Evolutionary conservation across 2,329 filamentous ascomycete genomes (phyloP), one percentile per base, ranked within the genome.

Genomic region (Exserohilum turcica): DNA sequence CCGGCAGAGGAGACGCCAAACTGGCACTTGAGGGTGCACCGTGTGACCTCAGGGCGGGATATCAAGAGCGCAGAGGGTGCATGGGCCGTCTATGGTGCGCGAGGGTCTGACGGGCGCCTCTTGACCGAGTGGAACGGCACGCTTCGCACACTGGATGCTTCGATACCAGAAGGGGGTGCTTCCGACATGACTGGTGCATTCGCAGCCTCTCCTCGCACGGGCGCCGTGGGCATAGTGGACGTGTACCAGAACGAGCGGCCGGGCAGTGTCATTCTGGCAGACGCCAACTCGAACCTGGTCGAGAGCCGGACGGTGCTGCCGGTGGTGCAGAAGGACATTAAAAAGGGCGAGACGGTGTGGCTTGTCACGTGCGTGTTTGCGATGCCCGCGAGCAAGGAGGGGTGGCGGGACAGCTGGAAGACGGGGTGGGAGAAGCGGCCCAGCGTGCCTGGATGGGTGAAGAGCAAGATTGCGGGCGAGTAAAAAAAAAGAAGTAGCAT

Each of bases 271-370:
- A 84, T 92, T 42, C 86, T 91, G 52, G 87, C 88, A 9, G 90
- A 92, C 69, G 88, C 89, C 6, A 92, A 92, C 75, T 89, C 86
- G 42, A 92, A 92, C 73, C 75, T 92, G 29, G 79, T 91, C 2
- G 86, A 91, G 75, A 85, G 86, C 53, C 78, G 89, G 53, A 91
- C 87, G 3, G 80, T 88, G 36, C 83, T 92, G 61, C 90, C 90
- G 19, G 86, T 86, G 27, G 73, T 92, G 65, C 83, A 86, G 67
- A 80, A 83, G 57, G 85, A 84, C 21, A 70, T 92, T 31, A 76
- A 77, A 47, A 77, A 79, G 38, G 86, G 83, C 0, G 77, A 84
- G 62, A 80, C 78, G 24, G 79, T 77, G 32, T 90, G 86, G 86
- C 89, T 90, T 67, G 80, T 88, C 3, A 86, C 85, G 9, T 89